Evolutionary conservation across 1,284 basidiomycete genomes (phyloP), one percentile per base, ranked within the genome.

Genomic region (Malassezia obtusa): DNA sequence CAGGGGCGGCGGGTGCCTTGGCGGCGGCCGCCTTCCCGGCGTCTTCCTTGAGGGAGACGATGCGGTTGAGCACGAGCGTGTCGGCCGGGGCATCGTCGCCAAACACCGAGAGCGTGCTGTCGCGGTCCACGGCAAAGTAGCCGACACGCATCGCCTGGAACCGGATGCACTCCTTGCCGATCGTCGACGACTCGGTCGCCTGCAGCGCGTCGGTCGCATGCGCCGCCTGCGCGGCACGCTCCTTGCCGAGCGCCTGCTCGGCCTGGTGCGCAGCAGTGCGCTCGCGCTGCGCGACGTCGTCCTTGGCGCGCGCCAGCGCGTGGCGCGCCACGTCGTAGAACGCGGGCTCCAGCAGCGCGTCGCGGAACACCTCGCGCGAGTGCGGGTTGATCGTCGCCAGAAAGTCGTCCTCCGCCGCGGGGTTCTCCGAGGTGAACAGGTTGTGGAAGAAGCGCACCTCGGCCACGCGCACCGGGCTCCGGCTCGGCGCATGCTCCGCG

Each of bases 141-240:
- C 86, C 94, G 43, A 94, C 84, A 17, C 94, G 83, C 76, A 98
- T 80, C 17, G 88, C 94, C 77, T 99, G 94, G 83, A 99, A 98
- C 41, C 94, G 81, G 46, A 98, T 82, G 72, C 85, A 86, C 75
- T 98, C 94, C 73, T 86, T 85, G 19, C 94, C 92, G 33, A 91
- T 12, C 8, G 41, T 50, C 30, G 37, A 14, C 31, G 48, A 45
- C 15, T 31, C 7, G 22, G 41, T 38, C 14, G 48, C 31, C 28
- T 45, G 48, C 12, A 46, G 17, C 17, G 41, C 37, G 26, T 38
- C 46, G 6, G 33, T 26, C 12, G 25, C 25, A 17, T 49, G 24
- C 10, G 32, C 21, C 14, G 31, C 47, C 36, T 50, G 31, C 14
- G 25, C 26, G 17, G 43, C 47, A 6, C 15, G 40, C 44, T 41